These are phyloP conservation scores for Phalaenopsis aphrodite DNA, from an alignment of 106 monocot species.

Conservation along the genomic window DNA sequence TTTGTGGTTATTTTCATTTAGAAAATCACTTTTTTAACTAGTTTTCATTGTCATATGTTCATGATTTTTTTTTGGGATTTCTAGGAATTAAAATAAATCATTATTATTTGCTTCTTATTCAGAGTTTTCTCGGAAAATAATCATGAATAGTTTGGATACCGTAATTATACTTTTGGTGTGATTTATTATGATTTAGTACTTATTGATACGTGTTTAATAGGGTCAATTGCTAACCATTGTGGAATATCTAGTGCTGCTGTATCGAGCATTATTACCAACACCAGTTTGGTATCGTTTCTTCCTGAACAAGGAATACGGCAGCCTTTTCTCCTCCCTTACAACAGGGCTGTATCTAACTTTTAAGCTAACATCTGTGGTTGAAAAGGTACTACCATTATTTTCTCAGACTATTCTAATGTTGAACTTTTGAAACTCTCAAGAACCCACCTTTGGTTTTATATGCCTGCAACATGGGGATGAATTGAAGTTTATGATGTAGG, in stretches of 20 bases:
- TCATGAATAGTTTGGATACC: background rate
- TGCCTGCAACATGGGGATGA: background rate
- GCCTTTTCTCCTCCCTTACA: conserved; percentile 85
- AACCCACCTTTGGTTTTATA: background rate
- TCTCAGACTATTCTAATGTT: background rate
- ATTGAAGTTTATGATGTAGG: conserved; percentile 29
- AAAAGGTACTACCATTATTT: conserved; percentile 41
- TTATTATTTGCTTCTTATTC: too few relatives aligned
- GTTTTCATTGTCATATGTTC: too few relatives aligned
- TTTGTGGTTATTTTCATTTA: too few relatives aligned
- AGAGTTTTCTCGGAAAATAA: too few relatives aligned
- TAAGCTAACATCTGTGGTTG: conserved; percentile 86
- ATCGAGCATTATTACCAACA: conserved; percentile 79
- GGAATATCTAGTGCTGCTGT: conserved; percentile 79
- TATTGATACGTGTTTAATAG: conserved; percentile 14
- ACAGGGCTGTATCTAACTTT: conserved; percentile 88
- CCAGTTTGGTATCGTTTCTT: conserved; percentile 96
- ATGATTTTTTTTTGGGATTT: too few relatives aligned
- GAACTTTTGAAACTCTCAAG: background rate
- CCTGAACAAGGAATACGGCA: conserved; percentile 89
- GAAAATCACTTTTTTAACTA: too few relatives aligned
- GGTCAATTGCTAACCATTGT: conserved; percentile 91
- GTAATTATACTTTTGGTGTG: background rate
- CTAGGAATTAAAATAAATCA: too few relatives aligned
- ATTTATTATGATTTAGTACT: background rate